Evolutionary conservation across 306 rosid genomes (phyloP).

Genomic region (Trifolium fragiferum): DNA sequence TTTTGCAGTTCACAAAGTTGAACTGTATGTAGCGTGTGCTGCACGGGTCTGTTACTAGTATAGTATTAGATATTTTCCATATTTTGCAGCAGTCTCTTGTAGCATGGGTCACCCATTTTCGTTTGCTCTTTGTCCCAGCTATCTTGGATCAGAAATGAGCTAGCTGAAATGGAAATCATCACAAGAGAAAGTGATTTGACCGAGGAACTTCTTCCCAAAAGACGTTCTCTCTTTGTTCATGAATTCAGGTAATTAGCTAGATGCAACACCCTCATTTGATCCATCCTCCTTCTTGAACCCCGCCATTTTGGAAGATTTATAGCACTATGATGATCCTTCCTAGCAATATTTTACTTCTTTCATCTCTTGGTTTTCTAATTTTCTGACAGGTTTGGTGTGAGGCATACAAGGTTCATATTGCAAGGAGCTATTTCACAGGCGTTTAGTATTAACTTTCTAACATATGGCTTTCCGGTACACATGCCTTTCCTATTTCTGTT

Average conservation of each 20-base stretch:
- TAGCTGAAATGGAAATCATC: slow-evolving; percentile 65
- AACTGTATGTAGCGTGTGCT: no score
- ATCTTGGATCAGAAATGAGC: slow-evolving; percentile 51
- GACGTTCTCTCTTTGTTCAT: slow-evolving; percentile 69
- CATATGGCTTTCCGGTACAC: slow-evolving; percentile 94
- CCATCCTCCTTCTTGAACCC: slow-evolving; percentile 9
- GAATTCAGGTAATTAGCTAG: slow-evolving; percentile 66
- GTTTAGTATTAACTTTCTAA: slow-evolving; percentile 85
- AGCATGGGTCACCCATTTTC: slow-evolving; percentile 27
- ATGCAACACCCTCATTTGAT: slow-evolving; percentile 33
- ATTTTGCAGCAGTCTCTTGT: slow-evolving; percentile 25
- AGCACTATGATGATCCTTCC: neutral
- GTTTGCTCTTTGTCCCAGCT: slow-evolving; percentile 41
- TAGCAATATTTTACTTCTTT: slow-evolving; percentile 28
- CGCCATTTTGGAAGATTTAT: neutral
- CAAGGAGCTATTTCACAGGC: slow-evolving; percentile 77
- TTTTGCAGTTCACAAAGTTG: no score
- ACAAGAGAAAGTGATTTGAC: slow-evolving; percentile 71
- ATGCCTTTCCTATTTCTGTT: slow-evolving; percentile 35
- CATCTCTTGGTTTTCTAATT: slow-evolving; percentile 30
- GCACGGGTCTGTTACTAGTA: no score
- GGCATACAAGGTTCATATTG: slow-evolving; percentile 68
- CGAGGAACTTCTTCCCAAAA: slow-evolving; percentile 81
- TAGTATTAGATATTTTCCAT: slow-evolving; percentile 16
- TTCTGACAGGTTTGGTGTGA: slow-evolving; percentile 69